A percentile compares a stretch with the other conserved stretches of the same genome.
These are phyloP conservation scores for Cyberlindnera amylophila DNA, from an alignment of 805 yeast species.

Conservation along the genomic window DNA sequence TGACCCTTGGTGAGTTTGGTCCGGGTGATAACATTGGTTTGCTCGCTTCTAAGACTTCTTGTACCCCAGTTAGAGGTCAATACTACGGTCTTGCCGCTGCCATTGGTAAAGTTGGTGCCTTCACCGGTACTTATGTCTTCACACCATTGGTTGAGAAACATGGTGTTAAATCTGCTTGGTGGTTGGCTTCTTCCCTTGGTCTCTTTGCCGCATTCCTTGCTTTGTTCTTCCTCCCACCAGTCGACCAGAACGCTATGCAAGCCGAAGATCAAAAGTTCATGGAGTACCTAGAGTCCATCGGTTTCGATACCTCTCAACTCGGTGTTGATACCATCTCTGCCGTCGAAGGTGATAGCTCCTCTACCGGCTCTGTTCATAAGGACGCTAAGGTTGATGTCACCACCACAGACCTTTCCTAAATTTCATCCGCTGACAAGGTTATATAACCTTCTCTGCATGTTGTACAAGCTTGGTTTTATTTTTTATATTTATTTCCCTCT, in stretches of 20 bases:
- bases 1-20: constrained; percentile 87
- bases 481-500: too few relatives aligned
- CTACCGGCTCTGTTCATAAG: constrained; percentile 1
- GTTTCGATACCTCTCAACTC: constrained; percentile 63
- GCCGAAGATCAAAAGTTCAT: constrained; percentile 73
- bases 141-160: constrained; percentile 68
- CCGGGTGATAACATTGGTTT: constrained; percentile 92
- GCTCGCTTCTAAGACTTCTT: constrained; percentile 79
- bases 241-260: constrained; percentile 79
- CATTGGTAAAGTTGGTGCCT: constrained; percentile 87
- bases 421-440: too few relatives aligned
- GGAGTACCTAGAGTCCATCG: constrained; percentile 60
- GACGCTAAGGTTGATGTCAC: neutral
- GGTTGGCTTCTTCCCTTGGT: constrained; percentile 75
- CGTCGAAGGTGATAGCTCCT: constrained; percentile 3
- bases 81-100: constrained; percentile 93
- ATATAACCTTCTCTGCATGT: neutral
- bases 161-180: constrained; percentile 77
- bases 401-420: neutral
- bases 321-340: constrained; percentile 31
- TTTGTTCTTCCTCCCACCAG: constrained; percentile 68
- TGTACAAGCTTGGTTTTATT: neutral
- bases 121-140: constrained; percentile 85
- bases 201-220: constrained; percentile 67
- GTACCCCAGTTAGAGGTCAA: constrained; percentile 87